phyloP scores from a whole-genome alignment of 2,329 filamentous ascomycete genomes.

The Cladosporium sp. region DNA sequence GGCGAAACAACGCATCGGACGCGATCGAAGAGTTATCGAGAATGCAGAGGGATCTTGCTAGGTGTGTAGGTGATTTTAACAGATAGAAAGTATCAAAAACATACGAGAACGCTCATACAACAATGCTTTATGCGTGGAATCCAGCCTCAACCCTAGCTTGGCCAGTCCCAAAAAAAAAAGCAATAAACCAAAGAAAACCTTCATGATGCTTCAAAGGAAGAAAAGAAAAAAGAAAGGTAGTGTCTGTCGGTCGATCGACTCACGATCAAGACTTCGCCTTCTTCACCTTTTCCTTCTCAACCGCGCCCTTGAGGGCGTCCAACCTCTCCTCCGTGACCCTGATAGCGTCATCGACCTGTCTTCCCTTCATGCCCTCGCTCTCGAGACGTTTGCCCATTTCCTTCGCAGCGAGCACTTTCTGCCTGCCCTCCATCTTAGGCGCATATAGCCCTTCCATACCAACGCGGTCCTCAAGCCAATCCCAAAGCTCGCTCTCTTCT shows the following conservation, averaged over 20 bases:
- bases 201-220: neutral
- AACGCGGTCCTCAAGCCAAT: conserved; percentile 85
- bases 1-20: too few species aligned
- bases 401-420: conserved; percentile 24
- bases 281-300: conserved; percentile 53
- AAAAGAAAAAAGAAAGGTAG: neutral
- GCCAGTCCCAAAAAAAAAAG: neutral
- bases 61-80: too few species aligned
- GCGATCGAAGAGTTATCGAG: too few species aligned
- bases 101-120: conserved; percentile 12
- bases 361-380: conserved; percentile 69
- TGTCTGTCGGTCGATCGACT: neutral
- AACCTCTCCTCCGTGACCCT: conserved; percentile 82
- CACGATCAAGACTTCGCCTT: neutral
- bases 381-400: conserved; percentile 33
- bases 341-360: conserved; percentile 76
- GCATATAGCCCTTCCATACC: conserved; percentile 57
- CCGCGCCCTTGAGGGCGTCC: conserved; percentile 67
- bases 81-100: neutral
- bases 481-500: conserved; percentile 87
- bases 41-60: too few species aligned
- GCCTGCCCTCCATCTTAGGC: conserved; percentile 21
- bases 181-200: neutral
- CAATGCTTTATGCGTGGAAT: neutral
- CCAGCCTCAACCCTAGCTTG: neutral